Conservation (phyloP, 805 yeast genomes). For the Wickerhamomyces mucosus region DNA sequence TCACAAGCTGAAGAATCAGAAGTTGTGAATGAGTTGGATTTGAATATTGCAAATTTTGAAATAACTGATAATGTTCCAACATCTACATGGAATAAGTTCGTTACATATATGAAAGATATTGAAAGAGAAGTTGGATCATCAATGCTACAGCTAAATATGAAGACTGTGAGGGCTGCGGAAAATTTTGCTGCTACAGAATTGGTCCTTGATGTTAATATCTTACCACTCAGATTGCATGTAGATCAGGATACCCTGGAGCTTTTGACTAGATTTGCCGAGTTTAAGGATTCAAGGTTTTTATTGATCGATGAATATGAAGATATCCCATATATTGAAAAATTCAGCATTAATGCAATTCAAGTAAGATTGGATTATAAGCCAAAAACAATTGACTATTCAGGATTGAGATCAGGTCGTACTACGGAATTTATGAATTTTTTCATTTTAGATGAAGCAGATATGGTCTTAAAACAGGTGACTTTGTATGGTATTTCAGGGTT, state of each 20-base stretch:
- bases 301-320: slow-evolving; percentile 55
- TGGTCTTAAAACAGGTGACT: slow-evolving; percentile 50
- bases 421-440: slow-evolving; percentile 85
- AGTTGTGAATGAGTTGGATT: slow-evolving; percentile 36
- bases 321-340: slow-evolving; percentile 55
- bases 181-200: slow-evolving; percentile 62
- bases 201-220: slow-evolving; percentile 38
- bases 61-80: slow-evolving; percentile 72
- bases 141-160: slow-evolving; percentile 46
- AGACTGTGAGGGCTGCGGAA: slow-evolving; percentile 56
- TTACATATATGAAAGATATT: slow-evolving; percentile 56
- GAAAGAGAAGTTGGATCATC: slow-evolving; percentile 61
- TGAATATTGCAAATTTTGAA: slow-evolving; percentile 45
- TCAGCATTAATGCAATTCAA: slow-evolving; percentile 48
- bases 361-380: slow-evolving; percentile 87
- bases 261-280: slow-evolving; percentile 67
- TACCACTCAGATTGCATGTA: slow-evolving; percentile 75
- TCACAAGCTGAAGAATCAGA: slow-evolving; percentile 28
- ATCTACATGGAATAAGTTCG: slow-evolving; percentile 85
- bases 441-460: slow-evolving; percentile 75
- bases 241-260: slow-evolving; percentile 94
- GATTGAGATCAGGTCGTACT: slow-evolving; percentile 77
- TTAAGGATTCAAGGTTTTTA: slow-evolving; percentile 61
- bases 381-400: slow-evolving; percentile 75
- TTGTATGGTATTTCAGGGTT: slow-evolving; percentile 76